Conservation (phyloP, 805 yeast genomes). For the Candida palmyrensis region DNA sequence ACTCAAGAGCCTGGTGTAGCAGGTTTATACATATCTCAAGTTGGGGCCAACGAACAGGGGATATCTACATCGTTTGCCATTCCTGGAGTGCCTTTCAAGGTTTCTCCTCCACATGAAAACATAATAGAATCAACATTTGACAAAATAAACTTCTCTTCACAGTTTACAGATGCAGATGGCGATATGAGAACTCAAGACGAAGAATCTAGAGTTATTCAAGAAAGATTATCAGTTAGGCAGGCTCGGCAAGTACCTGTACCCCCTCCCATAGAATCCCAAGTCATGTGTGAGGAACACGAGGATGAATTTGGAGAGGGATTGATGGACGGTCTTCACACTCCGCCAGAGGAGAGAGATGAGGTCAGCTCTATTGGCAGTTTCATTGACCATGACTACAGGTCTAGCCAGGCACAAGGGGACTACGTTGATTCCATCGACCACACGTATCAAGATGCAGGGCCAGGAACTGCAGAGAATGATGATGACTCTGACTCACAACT, state of each 20-base stretch:
- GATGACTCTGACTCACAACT: slow-evolving; percentile 4
- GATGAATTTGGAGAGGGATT: slow-evolving; percentile 27
- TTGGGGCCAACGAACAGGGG: not conserved
- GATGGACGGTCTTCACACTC: slow-evolving; percentile 32
- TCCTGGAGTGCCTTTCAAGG: not conserved
- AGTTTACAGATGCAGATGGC: slow-evolving; percentile 8
- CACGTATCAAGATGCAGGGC: slow-evolving; percentile 9
- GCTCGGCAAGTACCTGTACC: no score
- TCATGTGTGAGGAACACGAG: slow-evolving; percentile 8
- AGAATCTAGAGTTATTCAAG: not conserved
- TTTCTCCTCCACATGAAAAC: not conserved
- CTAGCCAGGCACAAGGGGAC: slow-evolving; percentile 8
- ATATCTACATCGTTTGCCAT: not conserved
- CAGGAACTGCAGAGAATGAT: slow-evolving; percentile 7
- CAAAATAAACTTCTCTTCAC: slow-evolving; percentile 8
- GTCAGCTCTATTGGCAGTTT: slow-evolving; percentile 21
- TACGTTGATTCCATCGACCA: slow-evolving; percentile 11
- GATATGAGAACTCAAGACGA: slow-evolving; percentile 1
- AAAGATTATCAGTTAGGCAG: not conserved
- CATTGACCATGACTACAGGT: slow-evolving; percentile 11
- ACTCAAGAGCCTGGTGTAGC: slow-evolving; percentile 3
- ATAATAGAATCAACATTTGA: slow-evolving; percentile 1
- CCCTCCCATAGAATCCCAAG: no score
- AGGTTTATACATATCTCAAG: not conserved
- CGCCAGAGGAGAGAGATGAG: slow-evolving; percentile 25